phyloP scores from a whole-genome alignment of 1,139 yeast species.

The Geotrichum candidum region DNA sequence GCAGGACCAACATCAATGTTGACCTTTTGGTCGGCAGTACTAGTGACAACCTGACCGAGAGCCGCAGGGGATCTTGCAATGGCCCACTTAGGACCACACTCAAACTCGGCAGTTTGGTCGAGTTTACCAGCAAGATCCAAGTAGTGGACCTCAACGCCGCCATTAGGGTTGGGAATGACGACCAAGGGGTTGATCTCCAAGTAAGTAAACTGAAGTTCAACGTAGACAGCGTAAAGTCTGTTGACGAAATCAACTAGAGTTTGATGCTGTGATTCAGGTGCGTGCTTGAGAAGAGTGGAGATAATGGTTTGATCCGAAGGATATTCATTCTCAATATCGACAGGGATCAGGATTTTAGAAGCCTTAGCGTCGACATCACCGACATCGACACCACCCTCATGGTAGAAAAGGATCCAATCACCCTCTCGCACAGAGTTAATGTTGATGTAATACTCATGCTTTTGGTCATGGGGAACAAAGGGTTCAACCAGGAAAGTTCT shows the following conservation, averaged over 20 bases:
- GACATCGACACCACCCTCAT: conserved; percentile 46
- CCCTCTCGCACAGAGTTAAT: conserved; percentile 46
- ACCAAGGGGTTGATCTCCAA: conserved; percentile 45
- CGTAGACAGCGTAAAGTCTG: conserved; percentile 44
- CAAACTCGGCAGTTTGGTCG: conserved; percentile 46
- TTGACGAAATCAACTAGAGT: conserved; percentile 43
- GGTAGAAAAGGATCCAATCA: conserved; percentile 44
- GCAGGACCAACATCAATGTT: conserved; percentile 43
- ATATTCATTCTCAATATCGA: conserved; percentile 38
- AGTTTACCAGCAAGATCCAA: conserved; percentile 45
- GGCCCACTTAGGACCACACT: conserved; percentile 47
- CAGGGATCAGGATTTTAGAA: conserved; percentile 40
- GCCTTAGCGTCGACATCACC: conserved; percentile 47
- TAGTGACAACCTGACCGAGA: conserved; percentile 34
- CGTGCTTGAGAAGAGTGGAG: conserved; percentile 34
- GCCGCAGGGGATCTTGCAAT: conserved; percentile 41
- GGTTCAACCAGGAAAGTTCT: conserved; percentile 44
- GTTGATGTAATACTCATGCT: conserved; percentile 44
- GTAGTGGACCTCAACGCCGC: conserved; percentile 42
- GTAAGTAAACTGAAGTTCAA: conserved; percentile 44
- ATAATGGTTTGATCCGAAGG: conserved; percentile 38
- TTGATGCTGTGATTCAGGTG: conserved; percentile 39
- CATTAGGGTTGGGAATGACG: conserved; percentile 36
- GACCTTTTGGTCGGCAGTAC: conserved; percentile 26
- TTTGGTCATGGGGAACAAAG: conserved; percentile 43